Percentiles rank a stretch among this genome's conserved stretches.
These are phyloP conservation scores for Penicillium samsonianum DNA, from an alignment of 495 filamentous ascomycete genomes.

Conservation along the genomic window DNA sequence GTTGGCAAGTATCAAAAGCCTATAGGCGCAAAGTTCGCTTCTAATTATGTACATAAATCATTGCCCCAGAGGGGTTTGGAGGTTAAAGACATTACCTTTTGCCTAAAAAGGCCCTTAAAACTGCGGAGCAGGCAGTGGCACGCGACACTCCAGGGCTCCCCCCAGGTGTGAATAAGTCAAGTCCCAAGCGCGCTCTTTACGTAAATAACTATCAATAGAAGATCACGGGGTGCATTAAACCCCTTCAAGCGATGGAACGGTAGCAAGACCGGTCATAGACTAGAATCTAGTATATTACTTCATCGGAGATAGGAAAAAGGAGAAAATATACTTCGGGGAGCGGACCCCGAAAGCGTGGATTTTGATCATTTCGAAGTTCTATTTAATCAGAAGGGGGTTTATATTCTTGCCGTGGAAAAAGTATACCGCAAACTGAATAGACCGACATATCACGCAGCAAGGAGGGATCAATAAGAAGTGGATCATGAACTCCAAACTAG, in stretches of 20 bases:
- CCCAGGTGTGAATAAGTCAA: too few relatives aligned
- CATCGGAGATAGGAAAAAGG: not conserved
- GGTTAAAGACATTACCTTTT: not conserved
- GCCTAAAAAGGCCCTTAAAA: not conserved
- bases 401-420: not conserved
- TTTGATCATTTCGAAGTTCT: too few relatives aligned
- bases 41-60: not conserved
- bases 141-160: not conserved
- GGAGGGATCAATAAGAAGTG: constrained; percentile 11
- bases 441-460: constrained; percentile 13
- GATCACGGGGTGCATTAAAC: not conserved
- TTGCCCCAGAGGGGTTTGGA: not conserved
- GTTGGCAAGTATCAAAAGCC: not conserved
- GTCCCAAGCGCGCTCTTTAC: not conserved
- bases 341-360: not conserved
- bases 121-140: not conserved
- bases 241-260: not conserved
- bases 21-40: not conserved
- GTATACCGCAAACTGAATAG: not conserved
- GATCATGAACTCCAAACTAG: not conserved
- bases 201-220: not conserved
- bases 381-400: not conserved
- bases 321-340: not conserved
- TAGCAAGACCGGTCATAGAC: not conserved
- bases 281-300: too few relatives aligned